Evolutionary conservation across 345 rosid species (phyloP).

Genomic region (Lumnitzera racemosa): DNA sequence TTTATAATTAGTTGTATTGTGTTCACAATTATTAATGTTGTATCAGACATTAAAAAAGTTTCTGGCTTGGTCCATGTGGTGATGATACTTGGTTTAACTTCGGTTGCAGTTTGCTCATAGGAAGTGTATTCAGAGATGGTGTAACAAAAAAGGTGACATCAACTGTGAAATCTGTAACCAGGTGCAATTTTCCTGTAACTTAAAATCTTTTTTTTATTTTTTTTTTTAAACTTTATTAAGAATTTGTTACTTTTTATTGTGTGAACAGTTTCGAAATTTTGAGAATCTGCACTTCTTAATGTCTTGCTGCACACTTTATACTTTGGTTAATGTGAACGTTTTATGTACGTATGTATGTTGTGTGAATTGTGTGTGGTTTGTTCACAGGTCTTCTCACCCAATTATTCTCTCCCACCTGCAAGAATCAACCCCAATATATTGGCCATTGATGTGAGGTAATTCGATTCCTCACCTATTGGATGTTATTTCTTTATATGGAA

Average conservation of each 20-base stretch:
- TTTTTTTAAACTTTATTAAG: background rate
- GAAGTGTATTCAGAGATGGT: constrained; percentile 70
- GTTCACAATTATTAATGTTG: no score
- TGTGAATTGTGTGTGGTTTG: background rate
- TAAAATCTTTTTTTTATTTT: background rate
- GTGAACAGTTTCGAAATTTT: no score
- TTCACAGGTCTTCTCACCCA: constrained; percentile 50
- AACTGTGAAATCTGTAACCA: constrained; percentile 62
- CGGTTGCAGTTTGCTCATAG: constrained; percentile 54
- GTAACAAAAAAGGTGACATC: constrained; percentile 58
- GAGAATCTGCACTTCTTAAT: no score
- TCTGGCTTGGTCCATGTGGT: background rate
- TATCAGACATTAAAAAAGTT: background rate
- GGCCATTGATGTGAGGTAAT: constrained; percentile 55
- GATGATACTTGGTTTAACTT: constrained; percentile 7
- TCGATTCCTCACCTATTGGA: background rate
- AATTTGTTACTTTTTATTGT: no score
- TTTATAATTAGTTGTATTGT: no score
- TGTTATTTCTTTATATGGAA: no score
- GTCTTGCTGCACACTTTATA: background rate
- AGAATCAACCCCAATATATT: constrained; percentile 34
- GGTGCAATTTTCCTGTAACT: constrained; percentile 16
- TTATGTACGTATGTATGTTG: no score
- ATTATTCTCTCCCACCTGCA: constrained; percentile 44
- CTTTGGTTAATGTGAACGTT: no score